These are phyloP conservation scores for Aureobasidium uvarum DNA, from an alignment of 2,329 filamentous ascomycete species.

Conservation along the genomic window DNA sequence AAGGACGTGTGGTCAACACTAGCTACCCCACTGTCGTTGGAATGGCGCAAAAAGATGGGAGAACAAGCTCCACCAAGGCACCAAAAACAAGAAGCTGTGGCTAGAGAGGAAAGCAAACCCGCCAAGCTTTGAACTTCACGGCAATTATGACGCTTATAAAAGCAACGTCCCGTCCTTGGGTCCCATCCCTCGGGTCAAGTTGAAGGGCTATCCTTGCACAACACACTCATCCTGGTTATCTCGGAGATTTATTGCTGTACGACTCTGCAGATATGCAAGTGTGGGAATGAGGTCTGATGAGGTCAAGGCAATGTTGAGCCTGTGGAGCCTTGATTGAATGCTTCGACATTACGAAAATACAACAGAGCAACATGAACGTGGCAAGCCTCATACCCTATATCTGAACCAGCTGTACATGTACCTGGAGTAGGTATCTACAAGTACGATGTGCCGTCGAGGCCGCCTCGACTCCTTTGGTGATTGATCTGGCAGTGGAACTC, in stretches of 20 bases:
- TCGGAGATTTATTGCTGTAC: constrained; percentile 21
- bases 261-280: constrained; percentile 12
- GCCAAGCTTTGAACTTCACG: constrained; percentile 8
- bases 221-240: neutral
- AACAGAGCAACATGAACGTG: neutral
- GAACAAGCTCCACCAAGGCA: constrained; percentile 10
- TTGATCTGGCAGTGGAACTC: neutral
- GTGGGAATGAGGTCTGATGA: neutral
- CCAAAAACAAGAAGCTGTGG: constrained; percentile 3
- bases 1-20: neutral
- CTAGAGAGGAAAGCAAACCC: neutral
- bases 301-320: neutral
- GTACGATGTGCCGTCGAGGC: neutral
- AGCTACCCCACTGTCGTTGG: neutral
- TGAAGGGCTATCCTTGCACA: constrained; percentile 17
- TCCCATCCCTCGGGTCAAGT: constrained; percentile 13
- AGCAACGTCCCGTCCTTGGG: constrained; percentile 7
- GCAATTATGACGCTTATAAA: constrained; percentile 20
- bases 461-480: neutral
- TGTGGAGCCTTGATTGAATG: neutral
- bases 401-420: neutral
- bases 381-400: neutral
- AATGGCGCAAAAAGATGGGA: neutral
- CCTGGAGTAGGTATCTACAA: neutral
- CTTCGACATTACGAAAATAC: neutral